Percentiles rank a stretch among this genome's conserved stretches.
Conservation (phyloP, 257 asterid species). For the Galeopsis tetrahit region DNA sequence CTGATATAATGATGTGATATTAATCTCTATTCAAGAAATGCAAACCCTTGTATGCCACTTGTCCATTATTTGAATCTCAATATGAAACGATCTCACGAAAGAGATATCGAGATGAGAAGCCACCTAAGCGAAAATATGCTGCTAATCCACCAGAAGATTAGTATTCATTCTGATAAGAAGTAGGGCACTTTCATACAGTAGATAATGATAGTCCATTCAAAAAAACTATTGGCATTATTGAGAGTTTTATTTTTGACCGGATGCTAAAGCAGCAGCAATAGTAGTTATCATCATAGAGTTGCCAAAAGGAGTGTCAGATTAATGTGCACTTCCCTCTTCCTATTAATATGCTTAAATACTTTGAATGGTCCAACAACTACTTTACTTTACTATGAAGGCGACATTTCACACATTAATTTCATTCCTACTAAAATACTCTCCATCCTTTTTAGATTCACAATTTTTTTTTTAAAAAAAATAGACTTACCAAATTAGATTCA, state of each 20-base stretch:
- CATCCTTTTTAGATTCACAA: too few species aligned
- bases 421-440: too few species aligned
- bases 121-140: not conserved
- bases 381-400: conserved; percentile 49
- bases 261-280: conserved; percentile 18
- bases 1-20: too few species aligned
- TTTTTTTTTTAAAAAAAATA: too few species aligned
- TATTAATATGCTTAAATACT: conserved; percentile 43
- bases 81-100: not conserved
- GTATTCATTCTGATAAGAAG: conserved; percentile 36
- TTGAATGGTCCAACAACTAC: conserved; percentile 48
- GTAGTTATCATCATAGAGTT: conserved; percentile 24
- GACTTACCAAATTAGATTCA: too few species aligned
- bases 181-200: conserved; percentile 36
- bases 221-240: conserved; percentile 27
- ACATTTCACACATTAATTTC: conserved; percentile 24
- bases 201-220: conserved; percentile 30
- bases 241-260: conserved; percentile 36
- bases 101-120: not conserved
- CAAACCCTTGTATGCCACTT: not conserved
- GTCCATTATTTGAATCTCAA: not conserved
- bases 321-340: conserved; percentile 21
- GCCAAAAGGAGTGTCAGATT: conserved; percentile 28
- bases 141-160: not conserved
- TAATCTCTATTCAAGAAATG: too few species aligned